Evolutionary conservation across 345 rosid genomes (phyloP), one percentile per base, ranked within the genome.

Genomic region (Murraya koenigii): DNA sequence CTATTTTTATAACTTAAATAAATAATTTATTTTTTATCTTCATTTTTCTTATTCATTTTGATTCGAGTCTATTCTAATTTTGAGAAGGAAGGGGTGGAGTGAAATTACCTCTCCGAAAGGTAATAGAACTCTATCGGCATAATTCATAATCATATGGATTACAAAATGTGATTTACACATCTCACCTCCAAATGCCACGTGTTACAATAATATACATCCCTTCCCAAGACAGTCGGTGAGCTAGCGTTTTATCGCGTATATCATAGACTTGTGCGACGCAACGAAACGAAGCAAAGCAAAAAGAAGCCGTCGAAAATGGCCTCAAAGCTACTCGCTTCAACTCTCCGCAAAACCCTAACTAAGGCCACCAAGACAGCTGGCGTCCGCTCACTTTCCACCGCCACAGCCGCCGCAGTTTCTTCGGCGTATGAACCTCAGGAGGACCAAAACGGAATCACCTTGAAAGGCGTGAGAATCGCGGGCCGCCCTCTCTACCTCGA

Each of bases 401-500:
- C 92, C 10, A 88, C 79, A 49, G 76, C 71, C 1, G 80, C 75
- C 2, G n/a, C 67, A 0, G 69, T 9, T 0, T 2, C 83, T 19
- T 52, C 86, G 36, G 23, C 73, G 38, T 23, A 69, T 1, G 78
- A 74, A 41, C 41, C 87, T 8, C 77, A 60, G 64, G 89, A 83
- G 25, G 90, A 89, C 3, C 77, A 80, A n/a, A 71, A 82, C 11
- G 88, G 80, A 63, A 80, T 92, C 66, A 61, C 79, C 77, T 81
- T 93, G 86, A 90, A 93, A 84, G 98, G 98, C 55, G 91, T 91
- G 69, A 82, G 86, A 74, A 89, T 92, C 75, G 82, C 86, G 19
- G 88, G 92, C 54, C 89, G 93, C 2, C 98, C 98, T 41, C 89
- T 93, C 1, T 93, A 93, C 79, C 77, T 93, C 1, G 97, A 93